Evolutionary conservation across 2,329 filamentous ascomycete species (phyloP), one percentile per base, ranked within the genome.

Genomic region (Pseudocercospora pini-densiflorae): DNA sequence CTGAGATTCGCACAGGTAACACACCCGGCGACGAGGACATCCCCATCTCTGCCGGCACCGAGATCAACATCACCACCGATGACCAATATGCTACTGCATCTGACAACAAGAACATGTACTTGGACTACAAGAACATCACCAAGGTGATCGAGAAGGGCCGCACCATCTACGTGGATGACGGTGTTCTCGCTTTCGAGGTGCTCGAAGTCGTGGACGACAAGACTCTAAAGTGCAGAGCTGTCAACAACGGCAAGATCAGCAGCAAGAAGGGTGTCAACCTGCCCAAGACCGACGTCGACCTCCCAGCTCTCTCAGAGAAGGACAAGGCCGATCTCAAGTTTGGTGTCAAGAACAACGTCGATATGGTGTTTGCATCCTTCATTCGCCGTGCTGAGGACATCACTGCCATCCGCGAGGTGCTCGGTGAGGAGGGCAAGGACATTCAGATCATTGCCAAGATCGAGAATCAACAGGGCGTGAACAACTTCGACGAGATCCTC

Each of bases 361-460:
- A 99, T 84, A 99, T 99, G 95, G 86, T 99, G 76, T 99, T 99
- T 79, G 95, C 95, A 69, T 97, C 94, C 0, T 99, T 99, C 81
- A 99, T 99, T 82, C 94, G 95, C 75, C 91, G 92, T 68, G 94
- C 91, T 67, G 90, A 93, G 79, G 95, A 99, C 81, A 97, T 99
- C 85, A 88, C 86, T 74, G 89, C 94, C 77, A 99, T 99, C 81
- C 94, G 95, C 73, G 87, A 91, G 72, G 91, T 98, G 69, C 89
- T 99, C 61, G 95, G 95, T 70, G 88, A 93, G 78, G 91, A 96
- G 53, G 95, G 95, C 82, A 93, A 92, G 84, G 90, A 97, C 81
- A 97, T 99, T 77, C 94, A 99, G 86, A 97, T 99, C 84, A 98
- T 99, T 80, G 92, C 95, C 88, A 99, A 99, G 91, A 97, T 99